Evolutionary conservation across 2,329 filamentous ascomycete species (phyloP), one percentile per base, ranked within the genome.

Genomic region (Claviceps sp.): DNA sequence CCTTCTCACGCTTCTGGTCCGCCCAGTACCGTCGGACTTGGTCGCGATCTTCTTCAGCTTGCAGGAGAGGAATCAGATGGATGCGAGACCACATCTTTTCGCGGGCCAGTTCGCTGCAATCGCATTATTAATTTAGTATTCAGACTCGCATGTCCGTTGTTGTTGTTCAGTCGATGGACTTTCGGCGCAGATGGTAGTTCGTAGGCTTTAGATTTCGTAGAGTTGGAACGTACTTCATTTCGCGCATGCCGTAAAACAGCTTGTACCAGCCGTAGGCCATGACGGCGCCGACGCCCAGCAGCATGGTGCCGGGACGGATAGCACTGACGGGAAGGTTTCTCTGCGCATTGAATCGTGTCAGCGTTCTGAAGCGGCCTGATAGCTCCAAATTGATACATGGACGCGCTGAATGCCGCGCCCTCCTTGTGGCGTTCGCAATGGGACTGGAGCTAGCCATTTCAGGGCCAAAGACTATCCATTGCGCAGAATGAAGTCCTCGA

Each of bases 1-100:
- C 85, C 79, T 90, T 89, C 80, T 97, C 93, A 59, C 93, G 80
- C 59, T 82, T 84, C 78, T 89, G 82, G 70, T 95, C 88, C 54
- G 93, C 93, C 59, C 85, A 79, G 70, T 91, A 80, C 65, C 91
- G 78, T 59, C 93, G 81, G 57, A 95, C 90, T 68, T 91, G 85
- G 72, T 98, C 93, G 56, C 93, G 85, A 74, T 98, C 93, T 70
- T 95, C 89, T 68, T 98, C 93, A 52, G 93, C 93, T 69, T 97
- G 91, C 57, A 98, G 81, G 57, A 95, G 74, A 54, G 93, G 93
- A 64, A 91, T 93, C 58, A 98, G 78, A 72, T 97, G 82, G 71
- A 98, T 95, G 66, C 93, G 85, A 56, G 88, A 82, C 93, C 93
- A 98, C 81, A 95, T 93, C 77, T 97, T 98, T 67, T 98, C 93